Evolutionary conservation across 2,329 filamentous ascomycete genomes (phyloP), one percentile per base, ranked within the genome.

Genomic region (Graphilbum ipis-grandicollis): DNA sequence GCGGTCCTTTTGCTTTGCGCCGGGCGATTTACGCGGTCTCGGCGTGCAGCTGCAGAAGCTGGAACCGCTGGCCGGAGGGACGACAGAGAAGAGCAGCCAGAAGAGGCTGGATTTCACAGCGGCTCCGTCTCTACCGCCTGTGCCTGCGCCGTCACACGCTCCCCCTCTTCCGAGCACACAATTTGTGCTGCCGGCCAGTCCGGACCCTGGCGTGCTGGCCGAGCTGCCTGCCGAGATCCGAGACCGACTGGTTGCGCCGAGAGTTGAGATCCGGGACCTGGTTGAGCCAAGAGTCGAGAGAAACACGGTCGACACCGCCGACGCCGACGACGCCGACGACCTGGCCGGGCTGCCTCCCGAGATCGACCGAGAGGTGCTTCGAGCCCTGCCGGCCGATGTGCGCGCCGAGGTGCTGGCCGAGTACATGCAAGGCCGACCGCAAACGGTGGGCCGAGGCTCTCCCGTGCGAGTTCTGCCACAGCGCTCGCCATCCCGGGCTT

Each of bases 1-100:
- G 38, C 76, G 79, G 37, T 76, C 79, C 2, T 88, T 82, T 53
- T 77, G 71, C 19, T 84, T 96, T 48, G 82, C 79, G 3, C 84
- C 90, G 0, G 90, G 88, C 9, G 90, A 98, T 52, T 65, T 98
- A n/a, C 72, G 90, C 49, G 90, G 90, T 1, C 63, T 98, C 9
- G 90, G 90, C 0, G 71, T 96, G 1, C 88, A 94, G 52, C 80
- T 96, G 74, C 90, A 85, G 13, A 94, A 85, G 53, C 66, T 98
- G 4, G 85, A 94, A 47, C 74, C 79, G 0, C 59, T 90, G 19
- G 32, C 3, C 7, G 31, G 17, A 22, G 19, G n/a, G n/a, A n/a
- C n/a, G n/a, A n/a, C 18, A 19, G 32, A 8, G 2, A 48, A 85
- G 37, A 73, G 80, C 42, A 93, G 84, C 48, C 88, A 96, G 53